Evolutionary conservation across 2,329 filamentous ascomycete genomes (phyloP).

Genomic region (Monilinia fructicola): DNA sequence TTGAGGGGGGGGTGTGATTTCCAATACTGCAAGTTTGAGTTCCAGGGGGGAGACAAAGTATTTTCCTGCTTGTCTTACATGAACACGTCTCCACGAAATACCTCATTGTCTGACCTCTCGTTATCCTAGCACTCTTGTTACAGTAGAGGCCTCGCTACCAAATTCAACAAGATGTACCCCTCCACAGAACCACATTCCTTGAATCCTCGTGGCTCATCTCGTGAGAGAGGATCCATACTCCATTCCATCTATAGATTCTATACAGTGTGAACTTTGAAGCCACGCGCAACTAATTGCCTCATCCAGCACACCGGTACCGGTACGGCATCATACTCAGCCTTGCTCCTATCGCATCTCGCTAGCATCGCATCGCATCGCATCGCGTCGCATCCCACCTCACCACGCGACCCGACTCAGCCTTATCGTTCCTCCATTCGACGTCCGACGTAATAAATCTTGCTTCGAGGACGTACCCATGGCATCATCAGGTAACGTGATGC

Average conservation of each 20-base stretch:
- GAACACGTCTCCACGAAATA: slow-evolving; percentile 4
- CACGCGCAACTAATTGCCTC: slow-evolving; percentile 10
- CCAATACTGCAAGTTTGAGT: not conserved
- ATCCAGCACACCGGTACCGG: not conserved
- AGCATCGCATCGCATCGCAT: too few species aligned
- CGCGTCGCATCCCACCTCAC: not conserved
- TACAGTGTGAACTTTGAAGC: slow-evolving; percentile 9
- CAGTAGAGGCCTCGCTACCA: not conserved
- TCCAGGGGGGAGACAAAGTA: too few species aligned
- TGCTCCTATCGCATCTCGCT: not conserved
- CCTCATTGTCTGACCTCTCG: not conserved
- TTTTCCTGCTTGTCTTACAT: slow-evolving; percentile 10
- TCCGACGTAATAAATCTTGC: not conserved
- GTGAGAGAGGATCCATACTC: not conserved
- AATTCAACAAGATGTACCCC: not conserved
- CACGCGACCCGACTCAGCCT: slow-evolving; percentile 8
- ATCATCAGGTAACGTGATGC: not conserved
- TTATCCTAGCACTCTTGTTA: not conserved
- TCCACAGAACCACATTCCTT: not conserved
- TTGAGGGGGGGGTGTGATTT: not conserved
- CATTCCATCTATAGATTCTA: not conserved
- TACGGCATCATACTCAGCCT: not conserved
- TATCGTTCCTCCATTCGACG: not conserved
- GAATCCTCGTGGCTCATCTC: slow-evolving; percentile 6
- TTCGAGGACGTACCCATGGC: not conserved